phyloP scores from a whole-genome alignment of 441 rosid species.

The Jatropha multifida region DNA sequence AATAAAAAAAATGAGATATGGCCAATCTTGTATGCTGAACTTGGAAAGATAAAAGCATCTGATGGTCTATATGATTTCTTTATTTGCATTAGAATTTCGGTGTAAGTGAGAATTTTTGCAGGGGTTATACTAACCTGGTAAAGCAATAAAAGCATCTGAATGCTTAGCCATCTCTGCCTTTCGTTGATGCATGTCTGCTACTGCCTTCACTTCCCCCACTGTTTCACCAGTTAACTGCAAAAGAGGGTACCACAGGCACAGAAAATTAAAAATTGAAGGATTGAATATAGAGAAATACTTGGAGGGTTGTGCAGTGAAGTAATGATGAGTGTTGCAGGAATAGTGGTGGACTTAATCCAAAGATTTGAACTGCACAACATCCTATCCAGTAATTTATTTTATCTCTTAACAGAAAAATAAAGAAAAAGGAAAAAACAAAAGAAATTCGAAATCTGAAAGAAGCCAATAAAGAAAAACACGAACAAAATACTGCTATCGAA shows the following conservation, averaged over 20 bases:
- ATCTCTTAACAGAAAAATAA: slow-evolving; percentile 10
- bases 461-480: slow-evolving; percentile 33
- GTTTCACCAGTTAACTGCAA: slow-evolving; percentile 97
- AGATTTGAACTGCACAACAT: slow-evolving; percentile 37
- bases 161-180: slow-evolving; percentile 99
- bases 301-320: slow-evolving; percentile 63
- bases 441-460: slow-evolving; percentile 24
- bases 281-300: slow-evolving; percentile 31
- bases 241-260: slow-evolving; percentile 22
- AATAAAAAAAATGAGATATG: slow-evolving; percentile 19
- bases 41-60: slow-evolving; percentile 25
- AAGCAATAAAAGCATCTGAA: slow-evolving; percentile 99
- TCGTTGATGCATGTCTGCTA: slow-evolving; percentile 98
- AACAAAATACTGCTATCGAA: slow-evolving; percentile 4
- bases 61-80: slow-evolving; percentile 18
- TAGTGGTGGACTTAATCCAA: slow-evolving; percentile 34
- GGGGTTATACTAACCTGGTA: slow-evolving; percentile 67
- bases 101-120: slow-evolving; percentile 33
- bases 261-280: slow-evolving; percentile 13
- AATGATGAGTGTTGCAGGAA: slow-evolving; percentile 64
- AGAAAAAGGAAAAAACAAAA: slow-evolving; percentile 6
- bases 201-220: slow-evolving; percentile 99
- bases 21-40: slow-evolving; percentile 18
- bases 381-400: slow-evolving; percentile 38
- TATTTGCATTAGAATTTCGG: slow-evolving; percentile 26